Conservation (phyloP, 768 basidiomycete species). For the Auricularia sp. region DNA sequence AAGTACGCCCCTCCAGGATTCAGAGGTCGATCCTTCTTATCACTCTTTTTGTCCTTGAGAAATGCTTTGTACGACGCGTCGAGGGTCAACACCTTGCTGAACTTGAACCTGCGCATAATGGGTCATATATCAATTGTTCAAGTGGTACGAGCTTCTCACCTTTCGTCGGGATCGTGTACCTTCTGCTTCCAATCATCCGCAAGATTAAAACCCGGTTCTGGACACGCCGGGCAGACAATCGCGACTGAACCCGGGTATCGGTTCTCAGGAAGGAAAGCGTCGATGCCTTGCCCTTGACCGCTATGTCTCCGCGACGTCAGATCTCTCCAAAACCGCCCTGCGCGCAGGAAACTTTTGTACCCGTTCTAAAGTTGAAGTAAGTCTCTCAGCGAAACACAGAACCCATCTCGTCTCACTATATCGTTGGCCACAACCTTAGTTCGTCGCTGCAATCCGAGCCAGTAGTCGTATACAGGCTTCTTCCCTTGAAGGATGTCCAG, state of each 20-base stretch:
- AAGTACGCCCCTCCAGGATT: neutral
- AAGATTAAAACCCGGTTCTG: conserved; percentile 4
- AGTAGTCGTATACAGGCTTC: conserved; percentile 4
- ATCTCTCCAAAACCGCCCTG: conserved; percentile 2
- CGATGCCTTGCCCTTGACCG: conserved; percentile 2
- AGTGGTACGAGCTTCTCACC: neutral
- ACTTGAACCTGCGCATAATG: neutral
- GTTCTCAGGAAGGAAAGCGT: neutral
- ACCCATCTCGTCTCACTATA: neutral
- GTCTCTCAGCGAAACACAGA: too few relatives aligned
- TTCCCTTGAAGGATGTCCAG: conserved; percentile 6
- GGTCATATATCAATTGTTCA: neutral
- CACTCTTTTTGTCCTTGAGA: neutral
- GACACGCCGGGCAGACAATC: conserved; percentile 7
- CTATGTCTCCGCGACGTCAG: neutral
- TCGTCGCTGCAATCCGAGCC: neutral
- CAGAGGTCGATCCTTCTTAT: neutral
- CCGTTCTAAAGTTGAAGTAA: neutral
- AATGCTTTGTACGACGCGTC: neutral
- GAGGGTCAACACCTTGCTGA: neutral
- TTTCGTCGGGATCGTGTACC: neutral
- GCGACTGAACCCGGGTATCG: conserved; percentile 1
- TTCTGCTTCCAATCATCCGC: neutral
- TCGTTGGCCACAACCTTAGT: neutral
- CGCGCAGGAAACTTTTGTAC: conserved; percentile 3